phyloP scores from a whole-genome alignment of 768 basidiomycete genomes.

The Boletellus sp. region DNA sequence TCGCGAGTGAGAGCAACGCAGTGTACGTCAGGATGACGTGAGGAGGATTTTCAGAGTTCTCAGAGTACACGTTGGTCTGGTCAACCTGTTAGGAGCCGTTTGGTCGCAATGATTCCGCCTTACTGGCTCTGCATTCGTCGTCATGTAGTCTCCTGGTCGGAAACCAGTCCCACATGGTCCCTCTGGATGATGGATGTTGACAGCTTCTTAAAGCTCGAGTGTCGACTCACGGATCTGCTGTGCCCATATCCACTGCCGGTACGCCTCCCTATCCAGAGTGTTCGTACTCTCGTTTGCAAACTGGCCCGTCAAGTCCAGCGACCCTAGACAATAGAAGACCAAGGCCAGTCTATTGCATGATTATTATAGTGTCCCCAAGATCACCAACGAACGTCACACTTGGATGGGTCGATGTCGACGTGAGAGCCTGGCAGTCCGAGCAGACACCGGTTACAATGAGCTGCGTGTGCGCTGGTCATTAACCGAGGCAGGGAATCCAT shows the following conservation, averaged over 20 bases:
- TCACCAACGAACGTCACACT: slow-evolving; percentile 41
- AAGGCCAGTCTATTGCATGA: slow-evolving; percentile 62
- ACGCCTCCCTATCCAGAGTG: slow-evolving; percentile 52
- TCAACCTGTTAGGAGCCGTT: slow-evolving; percentile 9
- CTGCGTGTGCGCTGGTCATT: slow-evolving; percentile 51
- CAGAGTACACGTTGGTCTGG: slow-evolving; percentile 37
- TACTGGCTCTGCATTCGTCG: slow-evolving; percentile 27
- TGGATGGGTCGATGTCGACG: slow-evolving; percentile 66
- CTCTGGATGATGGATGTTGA: slow-evolving; percentile 32
- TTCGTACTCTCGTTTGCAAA: slow-evolving; percentile 39
- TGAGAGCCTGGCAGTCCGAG: slow-evolving; percentile 67
- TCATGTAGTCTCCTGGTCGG: slow-evolving; percentile 72
- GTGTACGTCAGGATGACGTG: slow-evolving; percentile 95
- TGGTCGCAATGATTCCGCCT: not conserved
- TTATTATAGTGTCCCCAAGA: slow-evolving; percentile 12
- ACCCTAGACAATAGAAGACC: slow-evolving; percentile 85
- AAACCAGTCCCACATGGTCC: slow-evolving; percentile 67
- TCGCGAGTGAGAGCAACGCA: slow-evolving; percentile 75
- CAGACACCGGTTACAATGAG: slow-evolving; percentile 67
- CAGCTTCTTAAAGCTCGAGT: not conserved
- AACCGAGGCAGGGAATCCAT: slow-evolving; percentile 29
- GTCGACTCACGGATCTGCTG: slow-evolving; percentile 61
- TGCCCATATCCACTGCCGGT: slow-evolving; percentile 86
- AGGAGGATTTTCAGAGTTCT: slow-evolving; percentile 56
- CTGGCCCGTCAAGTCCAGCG: slow-evolving; percentile 70